These are phyloP conservation scores for Fonsecaea pugnacius DNA, from an alignment of 2,329 filamentous ascomycete genomes.

Conservation along the genomic window DNA sequence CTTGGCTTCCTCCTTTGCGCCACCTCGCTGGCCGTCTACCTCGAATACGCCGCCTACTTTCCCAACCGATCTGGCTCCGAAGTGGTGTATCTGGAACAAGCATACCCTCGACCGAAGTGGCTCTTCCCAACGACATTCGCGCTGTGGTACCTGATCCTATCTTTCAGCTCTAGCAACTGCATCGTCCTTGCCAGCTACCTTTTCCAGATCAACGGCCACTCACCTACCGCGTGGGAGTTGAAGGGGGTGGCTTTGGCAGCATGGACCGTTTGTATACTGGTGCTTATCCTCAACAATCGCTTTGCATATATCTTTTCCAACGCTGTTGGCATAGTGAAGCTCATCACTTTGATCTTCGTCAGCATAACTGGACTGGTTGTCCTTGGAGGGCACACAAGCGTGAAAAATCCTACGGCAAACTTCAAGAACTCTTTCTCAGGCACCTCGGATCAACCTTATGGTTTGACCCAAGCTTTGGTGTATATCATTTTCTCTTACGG, in stretches of 20 bases:
- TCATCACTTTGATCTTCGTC: slow-evolving; percentile 65
- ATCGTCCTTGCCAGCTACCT: slow-evolving; percentile 68
- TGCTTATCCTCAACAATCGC: too few species aligned
- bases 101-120: too few species aligned
- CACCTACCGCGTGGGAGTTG: neutral
- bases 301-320: too few species aligned
- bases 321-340: slow-evolving; percentile 51
- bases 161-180: slow-evolving; percentile 69
- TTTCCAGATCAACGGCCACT: slow-evolving; percentile 59
- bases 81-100: too few species aligned
- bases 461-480: too few species aligned
- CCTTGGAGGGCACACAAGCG: slow-evolving; percentile 57
- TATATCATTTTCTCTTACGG: too few species aligned
- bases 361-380: slow-evolving; percentile 66
- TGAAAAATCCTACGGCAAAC: slow-evolving; percentile 58
- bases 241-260: too few species aligned
- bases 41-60: too few species aligned
- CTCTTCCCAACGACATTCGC: slow-evolving; percentile 63
- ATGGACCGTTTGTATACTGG: too few species aligned
- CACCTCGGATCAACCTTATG: slow-evolving; percentile 37
- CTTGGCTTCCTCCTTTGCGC: too few species aligned
- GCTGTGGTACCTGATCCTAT: slow-evolving; percentile 65
- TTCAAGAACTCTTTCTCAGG: slow-evolving; percentile 62
- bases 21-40: too few species aligned
- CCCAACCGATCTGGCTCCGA: too few species aligned